These are phyloP conservation scores for Agrocybe chaxingu DNA, from an alignment of 768 basidiomycete species.

Conservation along the genomic window DNA sequence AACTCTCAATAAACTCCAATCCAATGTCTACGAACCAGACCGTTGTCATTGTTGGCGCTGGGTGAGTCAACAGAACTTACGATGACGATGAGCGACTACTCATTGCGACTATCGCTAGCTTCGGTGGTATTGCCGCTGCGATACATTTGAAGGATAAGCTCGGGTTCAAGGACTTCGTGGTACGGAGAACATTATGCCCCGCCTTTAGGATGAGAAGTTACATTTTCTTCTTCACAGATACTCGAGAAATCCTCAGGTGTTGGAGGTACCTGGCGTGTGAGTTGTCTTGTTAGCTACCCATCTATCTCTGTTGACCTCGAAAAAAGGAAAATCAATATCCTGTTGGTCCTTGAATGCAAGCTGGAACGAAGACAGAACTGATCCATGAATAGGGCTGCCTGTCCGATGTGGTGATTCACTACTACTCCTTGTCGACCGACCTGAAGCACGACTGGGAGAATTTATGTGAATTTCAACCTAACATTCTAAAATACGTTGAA, in stretches of 20 bases:
- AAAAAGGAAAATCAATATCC: constrained; percentile 32
- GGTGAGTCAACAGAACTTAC: constrained; percentile 15
- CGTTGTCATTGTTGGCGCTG: constrained; percentile 32
- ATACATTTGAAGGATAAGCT: constrained; percentile 36
- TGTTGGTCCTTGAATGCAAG: constrained; percentile 10
- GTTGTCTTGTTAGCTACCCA: constrained; percentile 10
- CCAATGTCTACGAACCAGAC: not conserved
- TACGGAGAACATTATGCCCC: constrained; percentile 13
- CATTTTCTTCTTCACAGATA: constrained; percentile 27
- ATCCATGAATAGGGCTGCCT: constrained; percentile 30
- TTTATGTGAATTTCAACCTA: constrained; percentile 35
- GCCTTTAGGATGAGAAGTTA: not conserved
- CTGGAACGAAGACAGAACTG: not conserved
- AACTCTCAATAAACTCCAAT: not conserved
- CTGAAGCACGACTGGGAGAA: constrained; percentile 38
- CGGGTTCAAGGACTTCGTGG: constrained; percentile 37
- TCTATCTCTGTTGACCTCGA: not conserved
- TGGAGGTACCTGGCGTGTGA: constrained; percentile 50
- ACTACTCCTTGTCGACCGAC: constrained; percentile 45
- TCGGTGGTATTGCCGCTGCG: constrained; percentile 40
- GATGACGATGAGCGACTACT: not conserved
- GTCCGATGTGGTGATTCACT: constrained; percentile 38
- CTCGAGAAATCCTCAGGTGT: constrained; percentile 41
- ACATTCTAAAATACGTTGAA: constrained; percentile 41
- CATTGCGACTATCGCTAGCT: constrained; percentile 17